Conservation (phyloP, 2,329 filamentous ascomycete species). For the Neofusicoccum sp. region DNA sequence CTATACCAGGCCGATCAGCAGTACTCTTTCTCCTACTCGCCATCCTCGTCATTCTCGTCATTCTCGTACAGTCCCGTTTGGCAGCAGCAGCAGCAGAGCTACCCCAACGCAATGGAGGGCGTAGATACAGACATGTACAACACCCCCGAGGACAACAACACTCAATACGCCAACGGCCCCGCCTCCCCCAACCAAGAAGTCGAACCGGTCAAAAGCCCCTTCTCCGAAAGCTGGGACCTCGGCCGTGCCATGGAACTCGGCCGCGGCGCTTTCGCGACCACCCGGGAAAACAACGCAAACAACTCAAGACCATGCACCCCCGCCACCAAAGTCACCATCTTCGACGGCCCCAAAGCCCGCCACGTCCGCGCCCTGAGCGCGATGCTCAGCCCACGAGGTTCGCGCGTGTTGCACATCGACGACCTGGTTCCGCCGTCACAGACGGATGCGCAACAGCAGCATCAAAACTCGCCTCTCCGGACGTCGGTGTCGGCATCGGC, state of each 20-base stretch:
- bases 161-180: neutral
- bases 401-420: conserved; percentile 6
- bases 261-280: neutral
- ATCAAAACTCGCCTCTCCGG: neutral
- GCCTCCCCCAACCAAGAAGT: neutral
- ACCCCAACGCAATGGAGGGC: neutral
- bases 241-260: neutral
- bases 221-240: conserved; percentile 1
- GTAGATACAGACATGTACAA: too few relatives aligned
- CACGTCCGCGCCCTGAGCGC: neutral
- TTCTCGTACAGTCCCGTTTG: too few relatives aligned
- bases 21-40: neutral
- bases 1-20: neutral
- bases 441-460: neutral
- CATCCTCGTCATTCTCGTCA: neutral
- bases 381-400: neutral
- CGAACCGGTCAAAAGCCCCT: neutral
- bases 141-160: neutral
- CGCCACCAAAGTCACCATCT: neutral
- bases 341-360: neutral
- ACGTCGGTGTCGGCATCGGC: too few relatives aligned
- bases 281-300: neutral
- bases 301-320: neutral
- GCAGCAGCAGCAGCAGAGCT: neutral
- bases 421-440: neutral